Conservation (phyloP, 352 stramenopile genomes). For the Globisporangium acanthophoron region DNA sequence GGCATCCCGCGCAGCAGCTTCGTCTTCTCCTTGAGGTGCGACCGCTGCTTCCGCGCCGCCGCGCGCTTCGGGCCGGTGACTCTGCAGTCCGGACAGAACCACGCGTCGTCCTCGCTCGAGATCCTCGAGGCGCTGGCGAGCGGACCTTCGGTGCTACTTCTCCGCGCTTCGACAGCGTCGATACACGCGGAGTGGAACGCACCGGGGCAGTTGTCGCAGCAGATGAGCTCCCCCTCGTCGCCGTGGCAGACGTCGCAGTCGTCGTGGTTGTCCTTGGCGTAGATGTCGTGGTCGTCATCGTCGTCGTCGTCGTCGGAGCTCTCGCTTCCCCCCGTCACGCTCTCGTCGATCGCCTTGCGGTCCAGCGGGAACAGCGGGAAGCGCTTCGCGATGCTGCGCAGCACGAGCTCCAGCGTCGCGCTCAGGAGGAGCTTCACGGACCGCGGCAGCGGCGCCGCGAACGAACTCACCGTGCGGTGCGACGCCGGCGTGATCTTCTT, state of each 20-base stretch:
- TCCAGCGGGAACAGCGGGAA: constrained; percentile 69
- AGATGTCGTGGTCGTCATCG: constrained; percentile 66
- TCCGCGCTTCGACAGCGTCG: constrained; percentile 6
- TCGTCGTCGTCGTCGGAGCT: constrained; percentile 21
- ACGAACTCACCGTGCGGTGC: constrained; percentile 59
- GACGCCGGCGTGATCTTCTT: constrained; percentile 84
- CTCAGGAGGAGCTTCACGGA: constrained; percentile 43
- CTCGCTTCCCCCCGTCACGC: neutral
- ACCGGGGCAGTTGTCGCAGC: constrained; percentile 55
- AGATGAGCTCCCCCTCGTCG: constrained; percentile 47
- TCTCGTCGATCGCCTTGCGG: constrained; percentile 30
- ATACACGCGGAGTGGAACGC: constrained; percentile 57
- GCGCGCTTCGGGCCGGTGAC: constrained; percentile 16
- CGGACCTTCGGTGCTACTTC: neutral
- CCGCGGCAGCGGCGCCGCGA: constrained; percentile 68
- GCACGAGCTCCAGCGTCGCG: constrained; percentile 26
- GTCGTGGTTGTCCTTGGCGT: constrained; percentile 46
- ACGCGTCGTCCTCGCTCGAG: constrained; percentile 16
- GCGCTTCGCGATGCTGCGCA: constrained; percentile 37
- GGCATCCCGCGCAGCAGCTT: constrained; percentile 28
- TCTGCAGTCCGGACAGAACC: constrained; percentile 56
- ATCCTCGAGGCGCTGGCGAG: no score
- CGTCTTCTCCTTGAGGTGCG: constrained; percentile 22
- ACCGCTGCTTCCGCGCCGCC: constrained; percentile 18
- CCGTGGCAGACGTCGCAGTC: constrained; percentile 71